Evolutionary conservation across 345 rosid species (phyloP), one percentile per base, ranked within the genome.

Genomic region (Turnera subulata): DNA sequence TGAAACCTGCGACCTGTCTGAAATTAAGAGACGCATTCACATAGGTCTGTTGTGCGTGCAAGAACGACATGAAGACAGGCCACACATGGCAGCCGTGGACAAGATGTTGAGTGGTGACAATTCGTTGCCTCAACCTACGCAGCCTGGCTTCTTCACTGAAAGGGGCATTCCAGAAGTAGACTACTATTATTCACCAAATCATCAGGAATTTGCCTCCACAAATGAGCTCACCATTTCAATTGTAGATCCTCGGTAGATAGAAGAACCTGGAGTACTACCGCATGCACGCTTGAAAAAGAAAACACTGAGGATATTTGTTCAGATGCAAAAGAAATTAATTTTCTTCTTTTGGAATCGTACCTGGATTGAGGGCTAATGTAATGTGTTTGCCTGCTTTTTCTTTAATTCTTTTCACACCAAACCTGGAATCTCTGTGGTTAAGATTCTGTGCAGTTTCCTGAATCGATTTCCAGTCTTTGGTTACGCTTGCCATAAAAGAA

Each of bases 41-140:
- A 55, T 69, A 6, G 66, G 69, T 46, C 15, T 74, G 9, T 62
- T 72, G 21, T 74, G 78, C 37, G 68, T 74, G 65, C 75, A 74
- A 61, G 61, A 66, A 9, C 46, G 57, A 37, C 62, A 72, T 18
- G 50, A 23, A 1, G 65, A 62, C 29, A 65, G 78, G 60, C 78
- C 75, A 61, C 65, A 22, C 50, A 66, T 66, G 78, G 63, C 72
- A 9, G 43, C 78, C 32, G 65, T 69, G 67, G 71, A 56, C 23
- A 50, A 62, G 8, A 74, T 74, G 78, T 62, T 74, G 24, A 45
- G 63, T 21, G 38, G 65, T 13, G 68, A 69, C 10, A 55, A 44
- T 37, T 19, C 55, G 26, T 69, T 69, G 46, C 65, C 71, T 46
- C 46, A 39, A 47, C 74, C 74, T 9, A 55, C 61, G 8, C 74